phyloP scores from a whole-genome alignment of 2,329 filamentous ascomycete species.

The Talaromyces sp. region DNA sequence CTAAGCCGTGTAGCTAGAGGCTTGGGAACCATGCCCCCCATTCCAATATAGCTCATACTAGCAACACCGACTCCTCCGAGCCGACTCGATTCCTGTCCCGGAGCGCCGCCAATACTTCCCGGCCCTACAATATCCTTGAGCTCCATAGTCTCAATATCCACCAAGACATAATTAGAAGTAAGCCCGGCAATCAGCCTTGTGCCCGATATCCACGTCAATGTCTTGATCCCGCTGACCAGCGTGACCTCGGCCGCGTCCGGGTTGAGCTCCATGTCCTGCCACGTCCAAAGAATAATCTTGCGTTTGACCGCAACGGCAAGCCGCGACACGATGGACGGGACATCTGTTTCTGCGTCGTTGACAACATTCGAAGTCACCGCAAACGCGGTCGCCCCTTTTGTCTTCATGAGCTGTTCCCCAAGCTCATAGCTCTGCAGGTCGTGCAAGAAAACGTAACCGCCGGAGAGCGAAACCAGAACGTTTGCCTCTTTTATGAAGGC shows the following conservation, averaged over 20 bases:
- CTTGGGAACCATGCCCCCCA: conserved; percentile 85
- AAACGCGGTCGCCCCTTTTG: conserved; percentile 83
- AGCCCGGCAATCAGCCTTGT: conserved; percentile 84
- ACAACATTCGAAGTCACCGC: conserved; percentile 94
- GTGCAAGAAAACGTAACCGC: conserved; percentile 82
- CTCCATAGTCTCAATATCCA: conserved; percentile 71
- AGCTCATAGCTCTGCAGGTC: conserved; percentile 80
- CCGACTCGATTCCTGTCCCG: conserved; percentile 60
- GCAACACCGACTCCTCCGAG: conserved; percentile 79
- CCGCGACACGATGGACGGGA: conserved; percentile 87
- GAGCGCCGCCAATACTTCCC: conserved; percentile 61
- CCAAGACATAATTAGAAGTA: conserved; percentile 83
- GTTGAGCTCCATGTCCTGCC: conserved; percentile 87
- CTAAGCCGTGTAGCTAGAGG: conserved; percentile 77
- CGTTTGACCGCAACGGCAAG: conserved; percentile 91
- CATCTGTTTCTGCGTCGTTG: conserved; percentile 77
- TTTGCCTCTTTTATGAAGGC: conserved; percentile 94
- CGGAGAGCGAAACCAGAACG: conserved; percentile 83
- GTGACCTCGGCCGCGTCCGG: conserved; percentile 68
- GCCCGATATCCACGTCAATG: conserved; percentile 83
- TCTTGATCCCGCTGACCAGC: conserved; percentile 77
- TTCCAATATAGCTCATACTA: conserved; percentile 94
- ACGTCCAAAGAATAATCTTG: conserved; percentile 83
- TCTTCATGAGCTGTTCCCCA: conserved; percentile 72
- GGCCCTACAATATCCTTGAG: conserved; percentile 74